A percentile compares a stretch with the other conserved stretches of the same genome.
Conservation (phyloP, 1,139 yeast species). For the Meyerozyma elateridarum region DNA sequence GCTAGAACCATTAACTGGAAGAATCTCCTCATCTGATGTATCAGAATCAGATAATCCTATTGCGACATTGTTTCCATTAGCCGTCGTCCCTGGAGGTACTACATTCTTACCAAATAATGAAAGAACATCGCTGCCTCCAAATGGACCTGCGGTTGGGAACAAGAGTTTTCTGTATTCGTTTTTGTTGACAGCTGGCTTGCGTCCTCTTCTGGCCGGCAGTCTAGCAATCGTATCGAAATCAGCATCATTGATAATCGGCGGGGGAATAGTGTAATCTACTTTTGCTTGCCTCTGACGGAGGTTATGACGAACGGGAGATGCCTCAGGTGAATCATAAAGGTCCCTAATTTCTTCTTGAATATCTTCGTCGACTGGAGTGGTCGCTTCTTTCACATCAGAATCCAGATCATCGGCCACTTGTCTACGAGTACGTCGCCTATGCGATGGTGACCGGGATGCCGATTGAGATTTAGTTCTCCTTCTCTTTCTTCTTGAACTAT, state of each 20-base stretch:
- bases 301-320: conserved; percentile 51
- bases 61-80: conserved; percentile 45
- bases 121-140: conserved; percentile 86
- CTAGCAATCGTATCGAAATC: conserved; percentile 21
- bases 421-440: conserved; percentile 16
- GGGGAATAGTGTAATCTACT: conserved; percentile 82
- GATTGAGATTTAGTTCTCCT: conserved; percentile 21
- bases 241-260: conserved; percentile 59
- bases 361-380: conserved; percentile 29
- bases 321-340: conserved; percentile 48
- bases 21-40: conserved; percentile 62
- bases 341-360: conserved; percentile 50
- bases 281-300: conserved; percentile 69
- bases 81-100: conserved; percentile 35
- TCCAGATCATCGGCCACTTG: conserved; percentile 17
- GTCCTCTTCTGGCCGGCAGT: conserved; percentile 19
- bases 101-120: conserved; percentile 65
- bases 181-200: conserved; percentile 28
- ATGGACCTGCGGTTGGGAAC: conserved; percentile 96
- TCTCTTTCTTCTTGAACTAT: conserved; percentile 18
- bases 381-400: conserved; percentile 20
- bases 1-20: conserved; percentile 38
- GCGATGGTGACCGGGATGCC: conserved; percentile 23
- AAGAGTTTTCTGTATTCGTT: conserved; percentile 55
- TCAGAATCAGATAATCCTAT: conserved; percentile 50